phyloP scores from a whole-genome alignment of 2,329 filamentous ascomycete species.

The Aurifilum marmelostoma region DNA sequence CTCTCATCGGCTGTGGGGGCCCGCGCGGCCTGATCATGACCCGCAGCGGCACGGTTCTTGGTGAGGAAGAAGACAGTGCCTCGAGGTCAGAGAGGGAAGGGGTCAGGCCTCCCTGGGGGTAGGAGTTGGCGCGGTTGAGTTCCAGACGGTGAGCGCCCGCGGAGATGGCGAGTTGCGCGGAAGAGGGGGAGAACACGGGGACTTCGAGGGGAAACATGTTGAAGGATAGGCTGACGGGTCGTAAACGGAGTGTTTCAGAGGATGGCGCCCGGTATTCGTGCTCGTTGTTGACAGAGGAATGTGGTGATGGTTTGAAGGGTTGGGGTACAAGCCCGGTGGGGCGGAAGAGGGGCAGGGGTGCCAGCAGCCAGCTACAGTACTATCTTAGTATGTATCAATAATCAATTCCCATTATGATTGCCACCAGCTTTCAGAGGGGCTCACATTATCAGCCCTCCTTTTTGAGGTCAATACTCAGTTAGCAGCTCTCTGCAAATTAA shows the following conservation, averaged over 20 bases:
- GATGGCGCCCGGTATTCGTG: background rate
- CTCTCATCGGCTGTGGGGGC: slow-evolving; percentile 31
- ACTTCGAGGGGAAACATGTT: slow-evolving; percentile 47
- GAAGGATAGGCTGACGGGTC: background rate
- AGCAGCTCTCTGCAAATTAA: no score
- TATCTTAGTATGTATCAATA: no score
- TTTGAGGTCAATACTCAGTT: background rate
- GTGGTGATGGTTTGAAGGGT: background rate
- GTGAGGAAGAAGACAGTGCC: slow-evolving; percentile 35
- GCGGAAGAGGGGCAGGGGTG: background rate
- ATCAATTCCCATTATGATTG: background rate
- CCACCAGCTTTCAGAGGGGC: background rate
- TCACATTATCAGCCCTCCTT: background rate
- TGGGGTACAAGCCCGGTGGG: background rate
- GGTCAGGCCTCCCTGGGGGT: slow-evolving; percentile 55
- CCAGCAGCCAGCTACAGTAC: no score
- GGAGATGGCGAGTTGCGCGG: slow-evolving; percentile 44
- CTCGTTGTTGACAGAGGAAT: background rate
- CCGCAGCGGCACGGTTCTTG: slow-evolving; percentile 46
- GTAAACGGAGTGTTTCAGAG: background rate
- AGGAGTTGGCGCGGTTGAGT: slow-evolving; percentile 56
- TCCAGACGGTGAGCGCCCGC: slow-evolving; percentile 53
- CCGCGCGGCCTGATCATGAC: slow-evolving; percentile 60
- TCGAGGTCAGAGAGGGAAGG: slow-evolving; percentile 46
- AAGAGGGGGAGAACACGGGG: slow-evolving; percentile 54